phyloP scores from a whole-genome alignment of 1,284 basidiomycete species.

The Melanopsichium pennsylvanicum region DNA sequence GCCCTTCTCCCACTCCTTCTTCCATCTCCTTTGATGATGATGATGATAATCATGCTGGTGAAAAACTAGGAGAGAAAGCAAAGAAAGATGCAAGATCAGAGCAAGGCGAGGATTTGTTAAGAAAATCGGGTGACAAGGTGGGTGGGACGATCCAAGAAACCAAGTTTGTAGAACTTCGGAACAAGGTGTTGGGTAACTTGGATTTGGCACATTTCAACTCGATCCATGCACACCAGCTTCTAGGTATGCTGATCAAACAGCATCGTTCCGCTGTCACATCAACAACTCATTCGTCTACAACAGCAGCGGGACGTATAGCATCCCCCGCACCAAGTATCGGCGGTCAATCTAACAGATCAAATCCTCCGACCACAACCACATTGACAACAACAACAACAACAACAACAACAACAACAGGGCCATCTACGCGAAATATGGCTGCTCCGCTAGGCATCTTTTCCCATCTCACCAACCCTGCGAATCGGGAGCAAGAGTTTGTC shows the following conservation, averaged over 20 bases:
- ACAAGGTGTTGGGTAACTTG: conserved; percentile 41
- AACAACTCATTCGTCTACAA: neutral
- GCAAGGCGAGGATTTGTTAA: conserved; percentile 1
- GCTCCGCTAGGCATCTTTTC: conserved; percentile 31
- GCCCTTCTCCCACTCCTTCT: no score
- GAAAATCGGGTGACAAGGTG: conserved; percentile 1
- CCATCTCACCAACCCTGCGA: conserved; percentile 5
- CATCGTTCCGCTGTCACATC: conserved; percentile 7
- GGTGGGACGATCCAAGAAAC: conserved; percentile 49
- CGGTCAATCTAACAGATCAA: conserved; percentile 16
- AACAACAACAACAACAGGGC: no score
- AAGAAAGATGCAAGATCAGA: neutral
- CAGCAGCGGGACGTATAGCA: conserved; percentile 14
- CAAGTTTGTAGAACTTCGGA: conserved; percentile 49
- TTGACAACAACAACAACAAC: neutral
- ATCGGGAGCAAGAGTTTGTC: conserved; percentile 36
- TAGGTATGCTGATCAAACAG: conserved; percentile 52
- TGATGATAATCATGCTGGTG: conserved; percentile 6
- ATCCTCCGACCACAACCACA: neutral
- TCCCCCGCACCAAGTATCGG: conserved; percentile 26
- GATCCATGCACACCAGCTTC: conserved; percentile 54
- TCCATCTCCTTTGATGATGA: neutral
- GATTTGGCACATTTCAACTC: conserved; percentile 53
- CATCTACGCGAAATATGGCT: no score
- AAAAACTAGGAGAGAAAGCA: neutral